Conservation (phyloP, 1,284 basidiomycete genomes). For the Leccinum pseudoinsigne region DNA sequence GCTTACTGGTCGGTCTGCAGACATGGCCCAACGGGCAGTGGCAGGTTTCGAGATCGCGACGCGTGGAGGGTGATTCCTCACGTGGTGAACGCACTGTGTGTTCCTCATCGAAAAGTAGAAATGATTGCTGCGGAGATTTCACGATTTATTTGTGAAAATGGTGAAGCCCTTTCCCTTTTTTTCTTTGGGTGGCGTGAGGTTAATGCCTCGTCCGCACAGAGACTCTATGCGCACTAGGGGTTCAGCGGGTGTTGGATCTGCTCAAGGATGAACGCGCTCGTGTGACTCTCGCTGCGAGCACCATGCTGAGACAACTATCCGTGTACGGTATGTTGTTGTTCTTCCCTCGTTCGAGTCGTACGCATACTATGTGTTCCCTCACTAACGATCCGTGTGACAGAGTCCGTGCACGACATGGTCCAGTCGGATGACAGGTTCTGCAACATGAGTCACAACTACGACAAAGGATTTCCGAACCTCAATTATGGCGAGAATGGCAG, state of each 20-base stretch:
- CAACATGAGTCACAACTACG: constrained; percentile 22
- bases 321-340: constrained; percentile 18
- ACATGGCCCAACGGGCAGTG: not conserved
- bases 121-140: constrained; percentile 16
- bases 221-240: constrained; percentile 11
- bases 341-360: not conserved
- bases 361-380: not conserved
- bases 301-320: constrained; percentile 13
- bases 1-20: constrained; percentile 3
- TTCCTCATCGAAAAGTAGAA: constrained; percentile 20
- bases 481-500: constrained; percentile 9
- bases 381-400: constrained; percentile 7
- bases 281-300: constrained; percentile 21
- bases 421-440: constrained; percentile 13
- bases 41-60: not conserved
- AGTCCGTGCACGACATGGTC: constrained; percentile 20
- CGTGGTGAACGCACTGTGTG: constrained; percentile 19
- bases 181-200: not conserved
- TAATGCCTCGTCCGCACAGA: constrained; percentile 4
- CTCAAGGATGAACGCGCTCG: constrained; percentile 20
- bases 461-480: constrained; percentile 20
- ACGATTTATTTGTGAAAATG: constrained; percentile 15
- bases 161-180: constrained; percentile 1
- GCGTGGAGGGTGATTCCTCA: constrained; percentile 12
- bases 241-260: constrained; percentile 17